These are phyloP conservation scores for Diplosphaera chodatii DNA, from an alignment of 139 green algal genomes.

Conservation along the genomic window DNA sequence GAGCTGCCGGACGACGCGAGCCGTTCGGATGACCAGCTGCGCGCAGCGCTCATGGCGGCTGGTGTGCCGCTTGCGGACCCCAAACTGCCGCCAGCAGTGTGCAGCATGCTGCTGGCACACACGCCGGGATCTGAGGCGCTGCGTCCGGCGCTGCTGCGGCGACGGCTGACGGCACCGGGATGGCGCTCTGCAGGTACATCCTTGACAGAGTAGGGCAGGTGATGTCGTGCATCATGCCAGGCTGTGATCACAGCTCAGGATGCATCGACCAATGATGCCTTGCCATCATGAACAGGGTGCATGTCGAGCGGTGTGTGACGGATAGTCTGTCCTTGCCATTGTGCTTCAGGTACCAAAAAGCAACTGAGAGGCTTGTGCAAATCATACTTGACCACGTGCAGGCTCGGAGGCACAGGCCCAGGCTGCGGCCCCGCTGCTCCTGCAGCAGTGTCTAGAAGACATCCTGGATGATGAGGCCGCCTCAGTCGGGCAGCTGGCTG, in stretches of 20 bases:
- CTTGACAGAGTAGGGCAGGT: neutral
- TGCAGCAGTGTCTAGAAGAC: conserved; percentile 53
- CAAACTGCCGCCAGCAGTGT: neutral
- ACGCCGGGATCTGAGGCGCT: conserved; percentile 7
- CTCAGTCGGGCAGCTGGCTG: conserved; percentile 25
- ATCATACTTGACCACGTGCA: no score
- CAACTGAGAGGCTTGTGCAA: no score
- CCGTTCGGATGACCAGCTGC: neutral
- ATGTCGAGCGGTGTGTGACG: no score
- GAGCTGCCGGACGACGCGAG: conserved; percentile 22
- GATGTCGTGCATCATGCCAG: neutral
- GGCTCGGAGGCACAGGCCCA: neutral
- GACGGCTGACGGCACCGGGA: no score
- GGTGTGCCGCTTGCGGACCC: neutral
- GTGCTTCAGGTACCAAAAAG: no score
- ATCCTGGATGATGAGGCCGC: conserved; percentile 31
- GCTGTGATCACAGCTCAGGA: no score
- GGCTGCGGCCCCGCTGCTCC: conserved; percentile 21
- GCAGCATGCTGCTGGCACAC: neutral
- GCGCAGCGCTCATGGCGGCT: neutral
- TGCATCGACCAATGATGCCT: no score
- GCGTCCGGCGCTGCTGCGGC: no score
- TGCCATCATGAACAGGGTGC: no score
- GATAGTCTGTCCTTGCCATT: no score
- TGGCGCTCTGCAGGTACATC: conserved; percentile 32